phyloP scores from a whole-genome alignment of 78 protist genomes.

The Protostelium mycophagum region DNA sequence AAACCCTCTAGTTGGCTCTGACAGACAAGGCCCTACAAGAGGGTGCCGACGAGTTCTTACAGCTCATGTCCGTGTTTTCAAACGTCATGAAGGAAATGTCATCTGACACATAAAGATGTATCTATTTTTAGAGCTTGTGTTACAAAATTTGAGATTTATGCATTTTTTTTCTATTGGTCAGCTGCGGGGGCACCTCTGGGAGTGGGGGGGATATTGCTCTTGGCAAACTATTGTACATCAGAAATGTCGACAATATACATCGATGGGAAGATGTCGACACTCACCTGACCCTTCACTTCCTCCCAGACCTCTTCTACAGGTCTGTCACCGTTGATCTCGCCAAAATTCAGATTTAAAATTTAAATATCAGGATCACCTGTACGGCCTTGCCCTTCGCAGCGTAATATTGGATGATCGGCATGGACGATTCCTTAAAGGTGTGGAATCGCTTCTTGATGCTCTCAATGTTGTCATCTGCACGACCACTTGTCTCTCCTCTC shows the following conservation, averaged over 20 bases:
- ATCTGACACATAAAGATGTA: constrained; percentile 4
- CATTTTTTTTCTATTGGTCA: background rate
- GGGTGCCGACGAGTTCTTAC: constrained; percentile 85
- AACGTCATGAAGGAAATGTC: constrained; percentile 31
- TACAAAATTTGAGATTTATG: no score
- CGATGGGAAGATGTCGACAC: no score
- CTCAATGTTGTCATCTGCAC: constrained; percentile 65
- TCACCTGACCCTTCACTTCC: background rate
- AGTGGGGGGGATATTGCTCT: background rate
- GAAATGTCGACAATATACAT: no score
- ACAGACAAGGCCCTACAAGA: constrained; percentile 27
- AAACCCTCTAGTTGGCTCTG: background rate
- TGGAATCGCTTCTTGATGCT: constrained; percentile 57
- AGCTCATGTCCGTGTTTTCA: constrained; percentile 52
- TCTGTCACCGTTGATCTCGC: background rate
- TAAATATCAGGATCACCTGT: background rate
- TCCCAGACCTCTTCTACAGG: background rate
- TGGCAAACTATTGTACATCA: no score
- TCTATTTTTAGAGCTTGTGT: no score
- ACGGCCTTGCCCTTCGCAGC: background rate
- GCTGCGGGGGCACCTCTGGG: no score
- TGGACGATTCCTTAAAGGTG: constrained; percentile 16
- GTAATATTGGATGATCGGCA: background rate
- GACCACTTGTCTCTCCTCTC: constrained; percentile 55
- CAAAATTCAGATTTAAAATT: background rate